A percentile compares a stretch with the other conserved stretches of the same genome.
Evolutionary conservation across 768 basidiomycete species (phyloP).

Genomic region (Termitomyces sp.): DNA sequence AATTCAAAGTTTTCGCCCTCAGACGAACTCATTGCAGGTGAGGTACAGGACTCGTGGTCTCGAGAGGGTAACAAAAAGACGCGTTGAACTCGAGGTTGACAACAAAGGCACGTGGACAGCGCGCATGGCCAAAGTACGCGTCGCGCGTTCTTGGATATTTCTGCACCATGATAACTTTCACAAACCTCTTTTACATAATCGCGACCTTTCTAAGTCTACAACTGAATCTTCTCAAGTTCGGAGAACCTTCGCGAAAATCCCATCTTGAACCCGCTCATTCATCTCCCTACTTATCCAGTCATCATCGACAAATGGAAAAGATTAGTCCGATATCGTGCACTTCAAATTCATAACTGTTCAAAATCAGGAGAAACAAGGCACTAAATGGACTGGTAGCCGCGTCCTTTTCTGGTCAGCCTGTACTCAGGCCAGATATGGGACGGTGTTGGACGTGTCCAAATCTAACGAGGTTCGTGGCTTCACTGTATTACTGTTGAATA

Average conservation of each 20-base stretch:
- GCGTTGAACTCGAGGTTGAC: constrained; percentile 7
- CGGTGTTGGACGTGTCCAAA: constrained; percentile 16
- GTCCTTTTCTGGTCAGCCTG: constrained; percentile 24
- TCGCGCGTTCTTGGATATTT: background rate
- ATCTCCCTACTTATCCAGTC: background rate
- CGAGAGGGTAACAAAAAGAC: constrained; percentile 7
- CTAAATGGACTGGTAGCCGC: constrained; percentile 19
- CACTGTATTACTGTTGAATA: background rate
- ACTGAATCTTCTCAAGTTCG: background rate
- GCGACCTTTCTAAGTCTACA: background rate
- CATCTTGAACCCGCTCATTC: background rate
- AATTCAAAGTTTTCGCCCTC: constrained; percentile 69
- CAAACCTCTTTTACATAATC: constrained; percentile 13
- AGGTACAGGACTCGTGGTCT: background rate
- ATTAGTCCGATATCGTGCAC: background rate
- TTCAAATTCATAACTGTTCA: background rate
- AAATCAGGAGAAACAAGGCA: constrained; percentile 7
- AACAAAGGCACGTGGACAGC: constrained; percentile 15
- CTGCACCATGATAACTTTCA: no score
- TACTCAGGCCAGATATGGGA: constrained; percentile 23
- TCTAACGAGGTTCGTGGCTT: constrained; percentile 18
- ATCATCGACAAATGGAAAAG: constrained; percentile 2
- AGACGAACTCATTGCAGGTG: constrained; percentile 62
- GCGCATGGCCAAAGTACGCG: background rate
- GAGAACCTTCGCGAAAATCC: background rate